These are phyloP conservation scores for Alternaria panax DNA, from an alignment of 2,329 filamentous ascomycete species.

Conservation along the genomic window DNA sequence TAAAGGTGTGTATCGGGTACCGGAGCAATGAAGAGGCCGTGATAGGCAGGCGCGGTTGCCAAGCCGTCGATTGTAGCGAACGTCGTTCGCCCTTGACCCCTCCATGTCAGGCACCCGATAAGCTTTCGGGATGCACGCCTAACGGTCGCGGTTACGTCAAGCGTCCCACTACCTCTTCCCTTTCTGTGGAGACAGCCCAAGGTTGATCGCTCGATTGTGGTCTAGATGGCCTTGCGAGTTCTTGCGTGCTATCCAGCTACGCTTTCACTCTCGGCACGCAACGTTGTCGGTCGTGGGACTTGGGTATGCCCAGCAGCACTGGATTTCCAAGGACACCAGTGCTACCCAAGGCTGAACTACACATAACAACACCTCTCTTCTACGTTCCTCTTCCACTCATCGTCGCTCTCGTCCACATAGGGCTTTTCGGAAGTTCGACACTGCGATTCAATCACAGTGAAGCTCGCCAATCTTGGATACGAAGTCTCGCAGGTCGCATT, in stretches of 20 bases:
- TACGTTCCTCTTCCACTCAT: not conserved
- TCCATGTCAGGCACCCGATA: not conserved
- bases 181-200: not conserved
- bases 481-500: not conserved
- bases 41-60: slow-evolving; percentile 2
- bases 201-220: not conserved
- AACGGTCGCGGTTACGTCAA: not conserved
- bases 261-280: not conserved
- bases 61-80: slow-evolving; percentile 21
- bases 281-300: not conserved
- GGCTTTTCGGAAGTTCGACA: not conserved
- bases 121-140: slow-evolving; percentile 1
- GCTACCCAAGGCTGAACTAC: not conserved
- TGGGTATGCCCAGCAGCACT: not conserved
- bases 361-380: not conserved
- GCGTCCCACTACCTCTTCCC: not conserved
- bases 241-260: not conserved
- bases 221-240: not conserved
- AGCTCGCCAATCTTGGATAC: not conserved
- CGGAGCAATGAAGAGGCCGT: not conserved
- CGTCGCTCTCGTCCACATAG: not conserved
- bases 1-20: slow-evolving; percentile 4
- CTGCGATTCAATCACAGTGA: not conserved
- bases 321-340: not conserved
- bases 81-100: slow-evolving; percentile 15